Evolutionary conservation across 148 eudicot species (phyloP), one percentile per base, ranked within the genome.

Genomic region (Spergularia marina): DNA sequence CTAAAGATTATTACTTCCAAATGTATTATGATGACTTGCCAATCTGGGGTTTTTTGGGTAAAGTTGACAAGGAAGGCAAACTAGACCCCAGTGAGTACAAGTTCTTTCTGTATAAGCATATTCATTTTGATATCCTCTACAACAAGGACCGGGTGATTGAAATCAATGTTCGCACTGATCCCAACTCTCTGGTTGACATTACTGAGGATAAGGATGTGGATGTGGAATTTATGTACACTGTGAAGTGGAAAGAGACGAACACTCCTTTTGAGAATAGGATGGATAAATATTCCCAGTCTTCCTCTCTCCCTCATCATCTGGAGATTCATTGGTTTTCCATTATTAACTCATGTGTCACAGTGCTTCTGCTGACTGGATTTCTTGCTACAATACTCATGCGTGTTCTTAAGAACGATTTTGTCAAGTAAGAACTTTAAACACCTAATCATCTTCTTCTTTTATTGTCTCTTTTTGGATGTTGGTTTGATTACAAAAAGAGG

Each of bases 11-110:
- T 78, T 89, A 84, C 76, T 89, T 87, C 73, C 91, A 89, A 60
- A 89, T 89, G 93, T 89, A 89, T 77, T 89, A 86, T 77, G 93
- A 89, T 77, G 92, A 89, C 80, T 75, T 89, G 71, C 92, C 92
- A 7, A 79, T 89, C 39, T 89, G 93, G 93, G 91, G 91, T 15
- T 87, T 87, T 65, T 53, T 89, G 59, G 91, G 93, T 55, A 87
- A 86, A 81, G 87, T 87, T 76, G 91, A 87, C 54, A 87, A 84
- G 78, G 91, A 87, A 65, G 85, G 84, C 34, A 83, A 84, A 77
- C 44, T 83, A 67, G 93, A 89, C 74, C 85, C 90, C 18, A 87
- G 82, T 71, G 91, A 86, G 25, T 84, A 82, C 80, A 89, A 85
- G 75, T 87, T 85, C 70, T 85, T 76, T 72, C 84, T 89, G 5